Percentiles rank a stretch among this genome's conserved stretches.
Evolutionary conservation across 1,284 basidiomycete genomes (phyloP).

Genomic region (Albatrellus sp.): DNA sequence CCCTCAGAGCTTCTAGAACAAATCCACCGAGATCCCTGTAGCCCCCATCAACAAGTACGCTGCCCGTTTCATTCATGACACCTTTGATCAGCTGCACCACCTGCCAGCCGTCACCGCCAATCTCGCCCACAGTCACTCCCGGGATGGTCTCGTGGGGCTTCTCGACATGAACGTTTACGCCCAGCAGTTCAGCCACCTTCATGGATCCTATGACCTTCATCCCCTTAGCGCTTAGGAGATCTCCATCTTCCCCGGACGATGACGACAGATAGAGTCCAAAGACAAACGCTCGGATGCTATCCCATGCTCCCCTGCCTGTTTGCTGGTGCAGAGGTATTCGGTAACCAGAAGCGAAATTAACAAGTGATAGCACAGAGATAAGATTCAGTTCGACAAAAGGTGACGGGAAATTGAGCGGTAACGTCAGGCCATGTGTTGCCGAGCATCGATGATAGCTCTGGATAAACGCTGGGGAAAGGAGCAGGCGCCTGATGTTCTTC

Average conservation of each 20-base stretch:
- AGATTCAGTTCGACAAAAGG: slow-evolving; percentile 62
- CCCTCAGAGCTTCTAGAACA: slow-evolving; percentile 51
- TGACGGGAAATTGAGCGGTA: slow-evolving; percentile 69
- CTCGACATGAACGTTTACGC: slow-evolving; percentile 59
- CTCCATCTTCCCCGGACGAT: slow-evolving; percentile 33
- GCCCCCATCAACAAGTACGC: slow-evolving; percentile 43
- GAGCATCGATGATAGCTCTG: slow-evolving; percentile 52
- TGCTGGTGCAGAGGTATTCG: slow-evolving; percentile 56
- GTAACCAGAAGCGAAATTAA: slow-evolving; percentile 77
- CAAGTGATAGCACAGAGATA: slow-evolving; percentile 55
- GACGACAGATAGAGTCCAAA: slow-evolving; percentile 63
- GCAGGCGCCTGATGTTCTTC: slow-evolving; percentile 42
- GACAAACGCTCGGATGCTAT: slow-evolving; percentile 62
- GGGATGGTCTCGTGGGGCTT: slow-evolving; percentile 55
- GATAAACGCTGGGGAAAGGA: slow-evolving; percentile 53
- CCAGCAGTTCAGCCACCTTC: slow-evolving; percentile 63
- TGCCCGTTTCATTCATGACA: slow-evolving; percentile 65
- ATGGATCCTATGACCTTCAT: slow-evolving; percentile 39
- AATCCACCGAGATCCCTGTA: slow-evolving; percentile 66
- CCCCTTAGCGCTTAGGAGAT: slow-evolving; percentile 57
- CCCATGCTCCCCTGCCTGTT: slow-evolving; percentile 68
- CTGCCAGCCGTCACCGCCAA: slow-evolving; percentile 64
- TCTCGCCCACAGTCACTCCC: slow-evolving; percentile 63
- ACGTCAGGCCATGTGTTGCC: slow-evolving; percentile 47
- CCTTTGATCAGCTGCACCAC: slow-evolving; percentile 54